Evolutionary conservation across 78 protist genomes (phyloP), one percentile per base, ranked within the genome.

Genomic region (Dictyostelium capitatum): DNA sequence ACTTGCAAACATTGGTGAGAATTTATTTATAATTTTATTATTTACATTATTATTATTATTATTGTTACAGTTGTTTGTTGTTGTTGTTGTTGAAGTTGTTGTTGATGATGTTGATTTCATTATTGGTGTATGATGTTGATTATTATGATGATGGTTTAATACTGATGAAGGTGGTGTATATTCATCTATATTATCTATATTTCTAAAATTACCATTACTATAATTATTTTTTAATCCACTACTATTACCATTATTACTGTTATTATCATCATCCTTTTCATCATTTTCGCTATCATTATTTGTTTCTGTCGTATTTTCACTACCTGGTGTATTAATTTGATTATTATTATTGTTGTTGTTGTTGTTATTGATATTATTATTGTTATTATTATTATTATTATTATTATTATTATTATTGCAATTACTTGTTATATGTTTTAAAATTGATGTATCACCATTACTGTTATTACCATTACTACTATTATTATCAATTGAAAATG

Each of bases 1-100:
- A 20, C 47, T 41, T 56, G 67, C 67, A 41, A 75, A 85, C 54
- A 50, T 53, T 75, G 92, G 92, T 30, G 83, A 79, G 41, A 25
- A 25, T 25, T 62, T 62, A 25, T 62, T 62, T 25, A 25, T 25
- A 17, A 14, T n/a, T 48, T 28, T 30, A 51, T 23, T 46, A 41
- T 47, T 69, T 14, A 17, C 32, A 48, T 77, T 51, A 62, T 70
- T 41, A 37, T 69, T 69, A 17, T 8, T 50, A 32, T 12, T 74
- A 37, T 37, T 37, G 59, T 14, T 53, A 14, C 19, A 4, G 1
- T 53, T 53, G 59, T 14, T 15, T 54, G 20, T 17, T 54, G 20
- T 54, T 54, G 14, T 56, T 56, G 14, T 54, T 54, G 70, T 37
- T 62, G 9, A 12, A 15, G 37, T 10, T 28, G 62, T 50, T 78